These are phyloP conservation scores for Cystobasidiaceae sp. DNA, from an alignment of 1,284 basidiomycete genomes.

Conservation along the genomic window DNA sequence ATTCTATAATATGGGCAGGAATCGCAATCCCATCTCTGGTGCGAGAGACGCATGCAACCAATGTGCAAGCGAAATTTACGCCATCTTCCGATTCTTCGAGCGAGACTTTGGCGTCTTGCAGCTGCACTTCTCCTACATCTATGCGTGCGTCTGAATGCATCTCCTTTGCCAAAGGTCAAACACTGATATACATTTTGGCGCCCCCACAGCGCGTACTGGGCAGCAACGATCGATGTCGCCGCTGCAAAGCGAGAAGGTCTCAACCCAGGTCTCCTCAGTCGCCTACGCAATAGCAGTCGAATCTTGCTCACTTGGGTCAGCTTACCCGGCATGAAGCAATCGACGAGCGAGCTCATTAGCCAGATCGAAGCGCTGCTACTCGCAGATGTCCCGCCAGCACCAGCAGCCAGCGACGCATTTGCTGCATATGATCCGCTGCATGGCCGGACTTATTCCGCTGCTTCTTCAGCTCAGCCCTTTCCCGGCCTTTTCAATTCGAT, in stretches of 20 bases:
- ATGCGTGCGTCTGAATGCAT: background rate
- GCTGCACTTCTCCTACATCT: conserved; percentile 8
- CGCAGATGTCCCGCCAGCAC: background rate
- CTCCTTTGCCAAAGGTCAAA: background rate
- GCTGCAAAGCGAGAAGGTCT: conserved; percentile 15
- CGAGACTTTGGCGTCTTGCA: conserved; percentile 12
- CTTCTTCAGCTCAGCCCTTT: too few relatives aligned
- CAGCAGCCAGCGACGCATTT: background rate
- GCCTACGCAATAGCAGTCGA: conserved; percentile 3
- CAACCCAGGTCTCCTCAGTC: conserved; percentile 4
- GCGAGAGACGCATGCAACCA: conserved; percentile 12
- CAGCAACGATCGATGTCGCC: conserved; percentile 14
- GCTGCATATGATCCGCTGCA: conserved; percentile 8
- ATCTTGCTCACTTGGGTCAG: conserved; percentile 21
- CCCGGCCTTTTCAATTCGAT: too few relatives aligned
- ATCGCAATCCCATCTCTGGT: background rate
- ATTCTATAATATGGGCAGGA: conserved; percentile 4
- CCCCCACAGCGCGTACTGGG: conserved; percentile 5
- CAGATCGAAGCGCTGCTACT: conserved; percentile 9
- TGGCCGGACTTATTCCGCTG: background rate
- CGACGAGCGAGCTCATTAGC: conserved; percentile 7
- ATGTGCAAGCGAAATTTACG: conserved; percentile 10
- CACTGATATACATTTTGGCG: background rate
- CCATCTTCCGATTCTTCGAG: conserved; percentile 11
- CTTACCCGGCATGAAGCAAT: conserved; percentile 21